Evolutionary conservation across 2,329 filamentous ascomycete genomes (phyloP).

Genomic region (Colletotrichum ledebouriae): DNA sequence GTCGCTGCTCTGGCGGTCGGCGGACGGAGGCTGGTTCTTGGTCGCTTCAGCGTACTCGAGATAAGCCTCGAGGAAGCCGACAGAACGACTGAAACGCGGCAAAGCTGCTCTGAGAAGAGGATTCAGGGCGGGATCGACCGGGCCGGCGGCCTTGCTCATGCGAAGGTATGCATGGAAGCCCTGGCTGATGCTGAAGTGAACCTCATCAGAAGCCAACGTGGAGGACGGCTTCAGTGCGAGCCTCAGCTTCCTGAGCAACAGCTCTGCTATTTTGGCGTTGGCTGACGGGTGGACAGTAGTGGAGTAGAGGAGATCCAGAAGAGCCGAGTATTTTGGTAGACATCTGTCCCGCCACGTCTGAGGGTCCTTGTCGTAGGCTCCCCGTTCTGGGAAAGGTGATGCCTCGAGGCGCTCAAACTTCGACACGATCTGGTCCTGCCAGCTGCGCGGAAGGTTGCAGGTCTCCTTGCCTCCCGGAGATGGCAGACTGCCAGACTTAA

Average conservation of each 20-base stretch:
- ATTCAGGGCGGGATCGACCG: slow-evolving; percentile 72
- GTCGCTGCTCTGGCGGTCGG: slow-evolving; percentile 48
- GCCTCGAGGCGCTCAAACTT: slow-evolving; percentile 76
- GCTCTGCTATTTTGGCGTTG: slow-evolving; percentile 74
- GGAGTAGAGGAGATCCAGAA: slow-evolving; percentile 73
- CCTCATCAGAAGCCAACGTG: slow-evolving; percentile 70
- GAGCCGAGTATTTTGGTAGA: slow-evolving; percentile 76
- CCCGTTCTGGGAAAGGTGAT: slow-evolving; percentile 74
- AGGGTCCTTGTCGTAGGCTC: slow-evolving; percentile 72
- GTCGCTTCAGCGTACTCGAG: slow-evolving; percentile 65
- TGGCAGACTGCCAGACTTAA: slow-evolving; percentile 67
- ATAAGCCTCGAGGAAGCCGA: slow-evolving; percentile 75
- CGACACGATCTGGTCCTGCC: slow-evolving; percentile 80
- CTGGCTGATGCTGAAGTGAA: slow-evolving; percentile 80
- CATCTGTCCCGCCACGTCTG: slow-evolving; percentile 73
- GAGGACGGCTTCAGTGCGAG: slow-evolving; percentile 73
- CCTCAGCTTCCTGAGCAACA: slow-evolving; percentile 75
- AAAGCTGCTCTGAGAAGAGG: slow-evolving; percentile 76
- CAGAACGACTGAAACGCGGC: slow-evolving; percentile 73
- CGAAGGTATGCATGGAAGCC: slow-evolving; percentile 81
- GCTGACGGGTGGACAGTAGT: slow-evolving; percentile 76
- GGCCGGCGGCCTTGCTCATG: slow-evolving; percentile 71
- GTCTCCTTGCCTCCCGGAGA: slow-evolving; percentile 64
- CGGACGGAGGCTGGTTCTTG: slow-evolving; percentile 39
- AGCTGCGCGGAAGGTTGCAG: slow-evolving; percentile 72